Base-by-base conservation (phyloP, 73 alveolate species). In the Blepharisma japonicum region DNA sequence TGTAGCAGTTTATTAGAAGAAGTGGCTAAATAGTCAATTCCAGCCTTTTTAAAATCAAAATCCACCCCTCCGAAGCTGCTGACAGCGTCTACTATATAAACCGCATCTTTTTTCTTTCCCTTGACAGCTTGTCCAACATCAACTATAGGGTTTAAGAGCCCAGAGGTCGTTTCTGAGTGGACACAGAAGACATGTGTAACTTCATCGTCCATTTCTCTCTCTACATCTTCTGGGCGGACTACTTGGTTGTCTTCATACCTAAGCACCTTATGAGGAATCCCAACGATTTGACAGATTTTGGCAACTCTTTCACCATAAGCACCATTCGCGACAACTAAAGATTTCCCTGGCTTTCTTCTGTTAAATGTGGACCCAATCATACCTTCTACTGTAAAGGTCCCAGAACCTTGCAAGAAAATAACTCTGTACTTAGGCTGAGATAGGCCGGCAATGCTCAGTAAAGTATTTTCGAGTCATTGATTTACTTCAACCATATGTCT, bases 111-210 rank as follows among this genome's bases (percentile, higher is more conserved):
- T 18, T 45, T 68, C 50, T 25, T 27, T 7, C n/a, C 46, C 53
- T 79, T 79, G 45, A 79, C 74, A 14, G 45, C 68, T 27, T 45
- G 38, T n/a, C 71, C 83, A 39, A 79, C 68, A 2, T 74, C 83
- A 14, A 47, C 47, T 55, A 56, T 48, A 1, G 83, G 81, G 68
- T 77, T 55, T 25, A 71, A 47, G 23, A 79, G 77, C 7, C 94
- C 92, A 18, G 93, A 54, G 23, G 94, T 85, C n/a, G 94, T 87
- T 70, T 87, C 94, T 55, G 89, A 87, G 68, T 85, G 94, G 38
- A 87, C 86, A 70, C 77, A 45, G 39, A 86, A 48, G 56, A 87
- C 67, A 71, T 85, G 89, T 21, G 90, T 85, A 71, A 87, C 70
- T 21, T 66, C 85, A 20, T 79, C 77, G 77, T 84, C 76, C 49